Evolutionary conservation across 495 filamentous ascomycete species (phyloP).

Genomic region (Parmelia sp.): DNA sequence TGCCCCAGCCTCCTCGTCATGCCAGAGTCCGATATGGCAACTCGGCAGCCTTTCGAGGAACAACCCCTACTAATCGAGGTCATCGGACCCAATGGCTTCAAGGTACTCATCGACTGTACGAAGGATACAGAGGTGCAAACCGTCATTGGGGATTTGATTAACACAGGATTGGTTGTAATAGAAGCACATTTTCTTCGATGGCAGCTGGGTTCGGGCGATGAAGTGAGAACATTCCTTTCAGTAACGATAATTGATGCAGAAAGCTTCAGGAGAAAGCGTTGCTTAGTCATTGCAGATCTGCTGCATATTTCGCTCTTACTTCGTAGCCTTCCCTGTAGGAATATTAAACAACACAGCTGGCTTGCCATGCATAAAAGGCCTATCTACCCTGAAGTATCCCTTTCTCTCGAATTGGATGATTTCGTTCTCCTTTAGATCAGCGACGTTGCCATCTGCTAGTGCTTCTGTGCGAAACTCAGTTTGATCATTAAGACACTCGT

Average conservation of each 20-base stretch:
- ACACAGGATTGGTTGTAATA: too few relatives aligned
- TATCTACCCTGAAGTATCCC: constrained; percentile 80
- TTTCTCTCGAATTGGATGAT: constrained; percentile 93
- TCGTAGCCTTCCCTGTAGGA: constrained; percentile 59
- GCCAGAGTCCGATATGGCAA: too few relatives aligned
- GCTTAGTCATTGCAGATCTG: background rate
- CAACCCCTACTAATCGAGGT: too few relatives aligned
- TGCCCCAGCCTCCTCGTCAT: too few relatives aligned
- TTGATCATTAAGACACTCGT: constrained; percentile 68
- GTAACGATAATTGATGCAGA: background rate
- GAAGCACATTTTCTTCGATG: too few relatives aligned
- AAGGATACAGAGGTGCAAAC: too few relatives aligned
- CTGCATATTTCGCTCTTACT: background rate
- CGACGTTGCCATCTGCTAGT: constrained; percentile 73
- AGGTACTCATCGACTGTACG: too few relatives aligned
- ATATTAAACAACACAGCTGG: constrained; percentile 72
- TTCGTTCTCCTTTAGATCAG: constrained; percentile 67
- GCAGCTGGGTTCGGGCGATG: too few relatives aligned
- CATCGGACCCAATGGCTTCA: too few relatives aligned
- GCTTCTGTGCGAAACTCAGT: constrained; percentile 72
- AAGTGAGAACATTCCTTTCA: too few relatives aligned
- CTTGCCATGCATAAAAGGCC: constrained; percentile 42
- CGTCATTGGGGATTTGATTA: too few relatives aligned
- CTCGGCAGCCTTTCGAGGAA: too few relatives aligned
- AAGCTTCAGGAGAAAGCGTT: background rate